Evolutionary conservation across 179 eudicot genomes (phyloP), one percentile per base, ranked within the genome.

Genomic region (Beta lomatogona): DNA sequence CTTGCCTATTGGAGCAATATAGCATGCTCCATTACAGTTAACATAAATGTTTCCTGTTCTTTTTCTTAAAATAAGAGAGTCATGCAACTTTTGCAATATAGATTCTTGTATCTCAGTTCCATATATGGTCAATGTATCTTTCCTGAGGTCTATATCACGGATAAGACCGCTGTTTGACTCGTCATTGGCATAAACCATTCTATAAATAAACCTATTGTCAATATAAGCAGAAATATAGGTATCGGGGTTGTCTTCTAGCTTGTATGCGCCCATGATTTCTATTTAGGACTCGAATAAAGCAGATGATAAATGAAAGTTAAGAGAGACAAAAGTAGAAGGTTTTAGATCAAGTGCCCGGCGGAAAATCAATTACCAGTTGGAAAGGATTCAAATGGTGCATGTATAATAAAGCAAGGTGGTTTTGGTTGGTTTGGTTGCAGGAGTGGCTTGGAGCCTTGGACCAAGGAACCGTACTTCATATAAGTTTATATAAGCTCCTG

Each of bases 11-110:
- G 78, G 25, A 7, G 14, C 65, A 19, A 82, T 41, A 72, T 82
- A 82, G 57, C 85, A 82, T 6, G 85, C 85, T 31, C 85, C 85
- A 53, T 72, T 45, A 53, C 81, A 78, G 22, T 82, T 82, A 4
- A 82, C 81, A 28, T 77, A 82, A 41, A 71, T 19, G 11, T 18
- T 15, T 22, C 85, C 85, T 6, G 9, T 11, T 64, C 14, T 55
- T 0, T 77, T 74, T 78, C 75, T 63, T 14, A 82, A 64, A 25
- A 66, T 46, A 55, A 82, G 81, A 36, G 74, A 71, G 7, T 82
- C 81, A 31, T 82, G 58, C n/a, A 82, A 65, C 69, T 25, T 78
- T 44, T 82, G 78, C 4, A 63, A 64, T 9, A 63, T 52, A 2
- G 74, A 28, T 55, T 72, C 77, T 73, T 73, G 54, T n/a, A 82